phyloP scores from a whole-genome alignment of 2,329 filamentous ascomycete species.

The Colletotrichum sp. region DNA sequence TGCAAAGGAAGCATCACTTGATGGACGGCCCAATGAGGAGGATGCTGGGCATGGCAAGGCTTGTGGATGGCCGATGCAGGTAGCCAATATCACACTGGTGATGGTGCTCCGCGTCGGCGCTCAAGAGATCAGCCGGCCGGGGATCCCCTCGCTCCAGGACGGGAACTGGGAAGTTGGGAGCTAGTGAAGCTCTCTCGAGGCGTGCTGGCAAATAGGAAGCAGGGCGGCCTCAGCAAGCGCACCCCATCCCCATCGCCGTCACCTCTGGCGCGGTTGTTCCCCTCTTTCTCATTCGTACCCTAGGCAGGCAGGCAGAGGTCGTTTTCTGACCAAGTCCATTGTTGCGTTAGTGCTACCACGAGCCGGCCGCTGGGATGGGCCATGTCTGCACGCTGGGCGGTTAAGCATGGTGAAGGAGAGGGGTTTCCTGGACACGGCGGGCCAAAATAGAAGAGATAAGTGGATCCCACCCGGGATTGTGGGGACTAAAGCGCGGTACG shows the following conservation, averaged over 20 bases:
- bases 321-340: not conserved
- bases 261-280: not conserved
- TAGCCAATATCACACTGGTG: constrained; percentile 21
- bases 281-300: not conserved
- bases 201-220: constrained; percentile 15
- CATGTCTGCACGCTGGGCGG: constrained; percentile 19
- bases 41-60: not conserved
- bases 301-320: not conserved
- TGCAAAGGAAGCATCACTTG: constrained; percentile 14
- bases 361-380: constrained; percentile 17
- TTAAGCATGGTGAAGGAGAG: constrained; percentile 22
- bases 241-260: not conserved
- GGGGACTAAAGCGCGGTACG: constrained; percentile 8
- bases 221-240: not conserved
- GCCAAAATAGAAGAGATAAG: constrained; percentile 17
- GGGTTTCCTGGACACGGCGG: constrained; percentile 3
- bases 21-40: constrained; percentile 17
- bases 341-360: constrained; percentile 14
- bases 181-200: not conserved
- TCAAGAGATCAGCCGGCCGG: constrained; percentile 15
- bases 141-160: constrained; percentile 7
- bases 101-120: constrained; percentile 13
- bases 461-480: not conserved
- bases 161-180: not conserved
- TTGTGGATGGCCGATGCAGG: constrained; percentile 22